Percentiles rank a stretch among this genome's conserved stretches.
Conservation (phyloP, 2,329 filamentous ascomycete species). For the Ophiostoma perfectum region DNA sequence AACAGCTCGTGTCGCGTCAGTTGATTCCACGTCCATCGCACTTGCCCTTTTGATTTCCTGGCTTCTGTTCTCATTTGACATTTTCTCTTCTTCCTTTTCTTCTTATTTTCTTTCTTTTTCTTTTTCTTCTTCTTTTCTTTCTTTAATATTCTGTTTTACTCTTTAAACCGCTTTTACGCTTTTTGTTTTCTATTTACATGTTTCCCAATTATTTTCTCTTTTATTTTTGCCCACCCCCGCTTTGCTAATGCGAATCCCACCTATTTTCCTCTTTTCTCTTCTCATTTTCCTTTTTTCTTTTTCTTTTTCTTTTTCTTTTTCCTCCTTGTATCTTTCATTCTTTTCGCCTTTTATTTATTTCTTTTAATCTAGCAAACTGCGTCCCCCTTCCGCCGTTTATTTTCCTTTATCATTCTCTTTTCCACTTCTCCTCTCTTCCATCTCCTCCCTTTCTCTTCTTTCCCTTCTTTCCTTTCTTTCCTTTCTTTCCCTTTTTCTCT, state of each 20-base stretch:
- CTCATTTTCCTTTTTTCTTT: background rate
- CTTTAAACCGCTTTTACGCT: background rate
- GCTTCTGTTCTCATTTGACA: background rate
- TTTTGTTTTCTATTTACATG: background rate
- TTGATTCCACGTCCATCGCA: background rate
- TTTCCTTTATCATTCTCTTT: slow-evolving; percentile 6
- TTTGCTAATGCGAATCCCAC: slow-evolving; percentile 7
- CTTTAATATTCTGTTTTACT: background rate
- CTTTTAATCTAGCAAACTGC: background rate
- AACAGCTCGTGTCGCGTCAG: background rate
- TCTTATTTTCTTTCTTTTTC: background rate
- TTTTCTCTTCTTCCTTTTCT: slow-evolving; percentile 5
- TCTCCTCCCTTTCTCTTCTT: slow-evolving; percentile 12
- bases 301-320: background rate
- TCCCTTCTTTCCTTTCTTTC: background rate
- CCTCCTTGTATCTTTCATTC: background rate
- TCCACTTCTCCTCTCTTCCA: slow-evolving; percentile 7
- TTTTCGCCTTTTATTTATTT: background rate
- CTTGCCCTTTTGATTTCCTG: background rate
- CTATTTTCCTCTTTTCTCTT: background rate
- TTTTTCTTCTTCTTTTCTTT: background rate
- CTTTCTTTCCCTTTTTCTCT: background rate
- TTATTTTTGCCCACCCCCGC: slow-evolving; percentile 2
- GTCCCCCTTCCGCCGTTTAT: slow-evolving; percentile 1
- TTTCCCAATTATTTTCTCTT: background rate